Evolutionary conservation across 148 eudicot genomes (phyloP).

Genomic region (Camellia granthamiana): DNA sequence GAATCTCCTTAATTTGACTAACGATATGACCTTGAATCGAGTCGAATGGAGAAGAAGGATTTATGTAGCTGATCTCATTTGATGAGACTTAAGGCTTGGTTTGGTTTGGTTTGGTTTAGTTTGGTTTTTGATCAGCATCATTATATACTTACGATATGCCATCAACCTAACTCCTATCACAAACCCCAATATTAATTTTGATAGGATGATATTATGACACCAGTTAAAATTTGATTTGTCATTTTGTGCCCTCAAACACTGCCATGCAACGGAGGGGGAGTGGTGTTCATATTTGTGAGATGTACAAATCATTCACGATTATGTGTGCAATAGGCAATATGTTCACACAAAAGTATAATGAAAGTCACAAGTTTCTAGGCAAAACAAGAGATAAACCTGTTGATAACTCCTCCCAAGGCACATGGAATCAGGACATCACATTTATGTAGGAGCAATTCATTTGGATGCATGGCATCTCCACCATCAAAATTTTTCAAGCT

Average conservation of each 20-base stretch:
- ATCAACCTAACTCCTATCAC: neutral
- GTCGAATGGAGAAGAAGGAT: no score
- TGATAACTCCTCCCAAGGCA: constrained; percentile 58
- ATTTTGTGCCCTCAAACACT: no score
- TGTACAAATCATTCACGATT: no score
- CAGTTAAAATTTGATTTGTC: no score
- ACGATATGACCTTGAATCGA: no score
- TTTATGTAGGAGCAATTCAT: constrained; percentile 41
- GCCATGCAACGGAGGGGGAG: no score
- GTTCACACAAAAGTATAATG: neutral
- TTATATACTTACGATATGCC: neutral
- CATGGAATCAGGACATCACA: constrained; percentile 61
- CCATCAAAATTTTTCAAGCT: constrained; percentile 40
- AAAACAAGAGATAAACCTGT: constrained; percentile 32
- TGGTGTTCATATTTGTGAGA: no score
- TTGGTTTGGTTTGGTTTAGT: neutral
- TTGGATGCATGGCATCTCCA: constrained; percentile 44
- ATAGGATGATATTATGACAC: no score
- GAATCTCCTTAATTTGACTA: no score
- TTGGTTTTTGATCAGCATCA: neutral
- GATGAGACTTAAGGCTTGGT: no score
- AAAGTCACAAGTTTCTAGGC: neutral
- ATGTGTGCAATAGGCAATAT: neutral
- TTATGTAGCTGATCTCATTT: no score
- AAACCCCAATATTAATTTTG: no score